Conservation (phyloP, 176 grass and related monocot species). For the Thalia dealbata region DNA sequence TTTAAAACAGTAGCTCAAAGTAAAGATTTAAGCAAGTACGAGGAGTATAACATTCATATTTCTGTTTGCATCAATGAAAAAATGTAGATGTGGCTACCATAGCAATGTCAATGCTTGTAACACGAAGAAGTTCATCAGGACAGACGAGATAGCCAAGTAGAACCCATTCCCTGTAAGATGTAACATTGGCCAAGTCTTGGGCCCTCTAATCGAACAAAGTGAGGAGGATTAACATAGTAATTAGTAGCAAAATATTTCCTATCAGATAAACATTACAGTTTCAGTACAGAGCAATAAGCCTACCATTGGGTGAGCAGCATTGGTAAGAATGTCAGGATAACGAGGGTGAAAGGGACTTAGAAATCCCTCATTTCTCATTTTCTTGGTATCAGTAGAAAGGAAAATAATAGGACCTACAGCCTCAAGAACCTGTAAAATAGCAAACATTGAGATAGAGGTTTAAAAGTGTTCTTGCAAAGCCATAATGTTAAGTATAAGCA, state of each 20-base stretch:
- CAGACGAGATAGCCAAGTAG: constrained; percentile 93
- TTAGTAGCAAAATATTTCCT: neutral
- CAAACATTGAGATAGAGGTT: neutral
- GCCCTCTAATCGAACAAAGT: constrained; percentile 69
- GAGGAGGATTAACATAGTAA: neutral
- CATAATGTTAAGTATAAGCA: too few species aligned
- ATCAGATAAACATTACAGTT: neutral
- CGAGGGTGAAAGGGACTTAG: constrained; percentile 96
- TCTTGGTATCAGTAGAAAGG: constrained; percentile 97
- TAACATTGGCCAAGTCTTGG: constrained; percentile 97
- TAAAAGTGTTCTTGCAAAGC: neutral
- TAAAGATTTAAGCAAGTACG: neutral
- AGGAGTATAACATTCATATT: neutral
- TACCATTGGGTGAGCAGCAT: constrained; percentile 96
- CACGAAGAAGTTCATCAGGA: constrained; percentile 94
- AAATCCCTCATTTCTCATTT: constrained; percentile 97
- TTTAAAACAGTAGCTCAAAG: neutral
- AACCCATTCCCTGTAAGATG: constrained; percentile 96
- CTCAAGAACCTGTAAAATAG: constrained; percentile 67
- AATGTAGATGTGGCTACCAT: constrained; percentile 45
- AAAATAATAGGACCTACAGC: constrained; percentile 95
- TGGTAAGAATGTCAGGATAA: constrained; percentile 98
- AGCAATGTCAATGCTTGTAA: constrained; percentile 94
- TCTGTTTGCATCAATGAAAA: constrained; percentile 1
- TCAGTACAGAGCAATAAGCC: constrained; percentile 20